Percentiles rank a stretch among this genome's conserved stretches.
These are phyloP conservation scores for Oehlia diaphana DNA, from an alignment of 192 early-diverging fungal genomes.

Conservation along the genomic window DNA sequence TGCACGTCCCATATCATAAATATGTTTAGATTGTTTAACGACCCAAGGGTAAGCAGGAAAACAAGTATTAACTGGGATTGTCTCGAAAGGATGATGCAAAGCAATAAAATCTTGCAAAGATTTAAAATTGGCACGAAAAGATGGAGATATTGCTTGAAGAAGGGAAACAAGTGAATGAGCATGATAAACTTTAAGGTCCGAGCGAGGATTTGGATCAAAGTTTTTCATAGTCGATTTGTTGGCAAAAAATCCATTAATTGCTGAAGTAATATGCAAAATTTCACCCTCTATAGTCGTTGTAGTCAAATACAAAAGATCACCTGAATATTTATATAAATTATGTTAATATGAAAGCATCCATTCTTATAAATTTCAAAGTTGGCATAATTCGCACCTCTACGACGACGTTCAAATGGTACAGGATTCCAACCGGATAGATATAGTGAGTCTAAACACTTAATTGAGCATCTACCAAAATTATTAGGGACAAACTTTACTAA, in stretches of 20 bases:
- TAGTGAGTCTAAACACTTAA: constrained; percentile 72
- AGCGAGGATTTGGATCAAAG: constrained; percentile 60
- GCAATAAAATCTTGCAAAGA: constrained; percentile 65
- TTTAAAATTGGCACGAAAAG: constrained; percentile 69
- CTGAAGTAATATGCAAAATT: constrained; percentile 81
- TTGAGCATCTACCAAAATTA: constrained; percentile 51
- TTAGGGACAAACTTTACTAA: constrained; percentile 58
- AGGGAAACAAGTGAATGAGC: constrained; percentile 70
- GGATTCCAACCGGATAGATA: constrained; percentile 93
- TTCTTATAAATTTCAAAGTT: background rate
- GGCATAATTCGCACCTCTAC: constrained; percentile 50
- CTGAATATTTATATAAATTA: constrained; percentile 23
- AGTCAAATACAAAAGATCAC: constrained; percentile 91
- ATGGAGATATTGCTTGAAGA: constrained; percentile 63
- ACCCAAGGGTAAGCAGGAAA: constrained; percentile 82
- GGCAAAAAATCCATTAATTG: constrained; percentile 84
- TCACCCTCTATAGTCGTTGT: constrained; percentile 85
- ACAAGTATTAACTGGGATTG: constrained; percentile 67
- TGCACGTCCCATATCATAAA: constrained; percentile 63
- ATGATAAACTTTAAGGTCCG: constrained; percentile 43
- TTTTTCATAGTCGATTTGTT: constrained; percentile 72
- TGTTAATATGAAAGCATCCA: background rate
- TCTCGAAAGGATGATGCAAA: constrained; percentile 74
- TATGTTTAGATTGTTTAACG: constrained; percentile 56
- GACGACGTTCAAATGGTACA: constrained; percentile 69